A percentile compares a stretch with the other conserved stretches of the same genome.
phyloP scores from a whole-genome alignment of 1,284 basidiomycete genomes.

The Ustilago loliicola region DNA sequence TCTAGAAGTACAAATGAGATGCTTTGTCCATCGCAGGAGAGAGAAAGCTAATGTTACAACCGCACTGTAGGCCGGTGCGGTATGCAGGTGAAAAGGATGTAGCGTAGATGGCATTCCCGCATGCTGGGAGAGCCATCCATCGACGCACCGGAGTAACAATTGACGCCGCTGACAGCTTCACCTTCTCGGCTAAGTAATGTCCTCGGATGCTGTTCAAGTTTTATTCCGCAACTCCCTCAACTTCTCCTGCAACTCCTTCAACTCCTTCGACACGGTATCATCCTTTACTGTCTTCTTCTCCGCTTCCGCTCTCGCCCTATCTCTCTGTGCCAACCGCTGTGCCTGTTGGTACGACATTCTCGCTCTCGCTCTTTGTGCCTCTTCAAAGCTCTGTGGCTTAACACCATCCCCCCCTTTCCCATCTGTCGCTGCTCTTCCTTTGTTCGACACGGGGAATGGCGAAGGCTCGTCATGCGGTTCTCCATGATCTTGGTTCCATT shows the following conservation, averaged over 20 bases:
- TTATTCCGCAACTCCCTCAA: constrained; percentile 40
- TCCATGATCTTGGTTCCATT: constrained; percentile 51
- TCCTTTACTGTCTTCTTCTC: constrained; percentile 26
- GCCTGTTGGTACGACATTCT: constrained; percentile 47
- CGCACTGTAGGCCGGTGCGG: background rate
- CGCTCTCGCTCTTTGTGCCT: constrained; percentile 39
- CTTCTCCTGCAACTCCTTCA: constrained; percentile 51
- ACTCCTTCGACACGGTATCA: constrained; percentile 41
- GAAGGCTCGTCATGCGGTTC: constrained; percentile 61
- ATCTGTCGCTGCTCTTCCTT: constrained; percentile 4
- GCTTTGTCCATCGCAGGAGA: background rate
- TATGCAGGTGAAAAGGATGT: background rate
- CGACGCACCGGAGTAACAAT: too few relatives aligned
- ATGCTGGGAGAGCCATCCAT: too few relatives aligned
- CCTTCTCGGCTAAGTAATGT: too few relatives aligned
- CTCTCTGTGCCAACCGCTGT: constrained; percentile 41
- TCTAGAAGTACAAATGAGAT: constrained; percentile 22
- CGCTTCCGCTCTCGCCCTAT: constrained; percentile 26
- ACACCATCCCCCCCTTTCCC: background rate
- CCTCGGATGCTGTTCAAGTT: background rate
- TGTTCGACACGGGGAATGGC: constrained; percentile 30
- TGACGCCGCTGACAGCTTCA: too few relatives aligned
- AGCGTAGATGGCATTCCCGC: too few relatives aligned
- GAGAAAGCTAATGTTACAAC: constrained; percentile 9
- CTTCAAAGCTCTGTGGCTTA: constrained; percentile 37